Evolutionary conservation across 208 protist species (phyloP).

Genomic region (Crithidia expoeki): DNA sequence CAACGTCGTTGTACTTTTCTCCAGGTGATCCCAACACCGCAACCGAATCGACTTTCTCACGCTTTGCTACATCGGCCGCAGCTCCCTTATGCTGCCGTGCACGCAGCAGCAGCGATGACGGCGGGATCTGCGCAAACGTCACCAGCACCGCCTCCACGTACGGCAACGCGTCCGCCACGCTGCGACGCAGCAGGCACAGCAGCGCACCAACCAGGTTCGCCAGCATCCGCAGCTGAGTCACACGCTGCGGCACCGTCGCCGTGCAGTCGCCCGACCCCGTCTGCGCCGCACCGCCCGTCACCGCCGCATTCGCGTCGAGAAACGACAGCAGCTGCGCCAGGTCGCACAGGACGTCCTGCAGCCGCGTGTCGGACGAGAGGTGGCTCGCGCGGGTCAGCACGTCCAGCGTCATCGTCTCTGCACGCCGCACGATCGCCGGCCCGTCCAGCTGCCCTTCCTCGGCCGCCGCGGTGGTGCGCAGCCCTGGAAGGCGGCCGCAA

Average conservation of each 20-base stretch:
- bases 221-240: slow-evolving; percentile 49
- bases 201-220: slow-evolving; percentile 38
- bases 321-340: slow-evolving; percentile 32
- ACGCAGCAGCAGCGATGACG: slow-evolving; percentile 20
- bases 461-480: slow-evolving; percentile 6
- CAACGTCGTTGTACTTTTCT: no score
- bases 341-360: slow-evolving; percentile 39
- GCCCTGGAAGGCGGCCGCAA: slow-evolving; percentile 23
- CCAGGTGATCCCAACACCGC: neutral
- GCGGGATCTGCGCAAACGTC: slow-evolving; percentile 37
- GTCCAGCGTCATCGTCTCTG: slow-evolving; percentile 24
- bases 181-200: slow-evolving; percentile 38
- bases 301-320: slow-evolving; percentile 26
- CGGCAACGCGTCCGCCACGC: slow-evolving; percentile 40
- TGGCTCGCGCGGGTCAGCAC: slow-evolving; percentile 14
- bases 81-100: neutral
- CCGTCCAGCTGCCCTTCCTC: slow-evolving; percentile 9
- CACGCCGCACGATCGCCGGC: slow-evolving; percentile 7
- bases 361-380: slow-evolving; percentile 18
- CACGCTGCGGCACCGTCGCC: slow-evolving; percentile 32
- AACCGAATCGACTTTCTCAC: neutral
- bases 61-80: neutral
- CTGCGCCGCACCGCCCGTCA: slow-evolving; percentile 30
- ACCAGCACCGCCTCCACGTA: slow-evolving; percentile 42
- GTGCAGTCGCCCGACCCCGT: slow-evolving; percentile 27